Conservation (phyloP, 1,284 basidiomycete species). For the Cystobasidiaceae sp. region DNA sequence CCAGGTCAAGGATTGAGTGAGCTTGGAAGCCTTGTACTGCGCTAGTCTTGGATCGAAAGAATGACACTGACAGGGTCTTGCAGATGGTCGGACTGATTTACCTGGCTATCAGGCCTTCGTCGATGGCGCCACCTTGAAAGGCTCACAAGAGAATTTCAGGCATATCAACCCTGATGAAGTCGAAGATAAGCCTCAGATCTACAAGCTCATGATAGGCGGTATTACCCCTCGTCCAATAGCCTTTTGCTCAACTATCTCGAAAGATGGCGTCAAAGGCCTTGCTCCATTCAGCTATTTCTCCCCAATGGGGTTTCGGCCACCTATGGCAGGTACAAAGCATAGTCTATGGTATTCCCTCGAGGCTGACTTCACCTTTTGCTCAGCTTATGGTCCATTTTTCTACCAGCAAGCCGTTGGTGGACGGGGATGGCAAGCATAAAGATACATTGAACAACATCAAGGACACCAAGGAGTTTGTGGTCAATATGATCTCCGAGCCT, state of each 20-base stretch:
- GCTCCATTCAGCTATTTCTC: constrained; percentile 53
- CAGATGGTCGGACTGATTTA: constrained; percentile 47
- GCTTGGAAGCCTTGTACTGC: no score
- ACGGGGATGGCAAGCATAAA: constrained; percentile 50
- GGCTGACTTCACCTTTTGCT: background rate
- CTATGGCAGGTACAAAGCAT: background rate
- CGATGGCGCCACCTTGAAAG: constrained; percentile 14
- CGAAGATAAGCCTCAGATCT: constrained; percentile 52
- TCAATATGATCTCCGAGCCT: constrained; percentile 69
- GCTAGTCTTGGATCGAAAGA: no score
- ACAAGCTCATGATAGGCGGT: constrained; percentile 61
- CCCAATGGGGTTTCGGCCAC: constrained; percentile 4
- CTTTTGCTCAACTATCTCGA: constrained; percentile 61
- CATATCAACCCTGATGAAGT: constrained; percentile 51
- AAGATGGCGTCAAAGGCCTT: constrained; percentile 59
- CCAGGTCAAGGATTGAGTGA: no score
- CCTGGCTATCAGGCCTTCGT: constrained; percentile 50
- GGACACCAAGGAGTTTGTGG: constrained; percentile 63
- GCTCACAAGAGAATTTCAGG: constrained; percentile 9
- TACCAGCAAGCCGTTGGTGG: constrained; percentile 14
- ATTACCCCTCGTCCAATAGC: constrained; percentile 68
- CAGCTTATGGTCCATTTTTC: background rate
- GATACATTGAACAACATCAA: constrained; percentile 66
- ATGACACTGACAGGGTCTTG: background rate
- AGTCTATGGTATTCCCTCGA: no score